These are phyloP conservation scores for Choanephora cucurbitarum DNA, from an alignment of 371 early-diverging fungal species.

Conservation along the genomic window DNA sequence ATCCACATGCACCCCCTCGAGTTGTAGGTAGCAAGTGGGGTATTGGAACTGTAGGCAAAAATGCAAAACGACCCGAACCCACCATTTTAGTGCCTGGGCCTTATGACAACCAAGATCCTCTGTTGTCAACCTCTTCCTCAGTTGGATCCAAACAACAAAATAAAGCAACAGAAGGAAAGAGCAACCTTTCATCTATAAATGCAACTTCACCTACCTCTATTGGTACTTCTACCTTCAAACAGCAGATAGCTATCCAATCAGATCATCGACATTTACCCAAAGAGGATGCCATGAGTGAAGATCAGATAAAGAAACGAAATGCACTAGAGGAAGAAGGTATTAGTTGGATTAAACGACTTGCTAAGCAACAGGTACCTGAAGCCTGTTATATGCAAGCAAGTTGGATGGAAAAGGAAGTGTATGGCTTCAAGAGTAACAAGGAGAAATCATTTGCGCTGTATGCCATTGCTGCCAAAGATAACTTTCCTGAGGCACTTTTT, in stretches of 20 bases:
- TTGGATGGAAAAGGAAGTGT: constrained; percentile 69
- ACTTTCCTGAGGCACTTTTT: constrained; percentile 30
- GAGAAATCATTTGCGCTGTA: constrained; percentile 45
- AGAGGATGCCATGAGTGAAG: not conserved
- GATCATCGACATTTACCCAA: not conserved
- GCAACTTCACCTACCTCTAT: not conserved
- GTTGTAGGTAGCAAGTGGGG: constrained; percentile 25
- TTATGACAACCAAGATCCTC: not conserved
- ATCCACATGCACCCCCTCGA: not conserved
- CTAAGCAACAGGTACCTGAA: constrained; percentile 67
- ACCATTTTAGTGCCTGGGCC: constrained; percentile 6
- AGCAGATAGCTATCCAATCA: not conserved
- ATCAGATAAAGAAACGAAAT: constrained; percentile 4
- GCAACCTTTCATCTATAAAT: not conserved
- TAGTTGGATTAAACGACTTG: constrained; percentile 72
- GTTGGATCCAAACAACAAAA: not conserved
- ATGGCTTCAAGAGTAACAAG: constrained; percentile 54
- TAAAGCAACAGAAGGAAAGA: not conserved
- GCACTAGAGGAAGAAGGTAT: constrained; percentile 59
- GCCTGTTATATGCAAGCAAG: constrained; percentile 69
- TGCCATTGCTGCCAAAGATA: constrained; percentile 30
- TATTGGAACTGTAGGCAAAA: constrained; percentile 10
- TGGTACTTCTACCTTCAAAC: not conserved
- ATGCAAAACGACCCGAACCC: constrained; percentile 13
- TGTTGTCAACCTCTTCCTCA: not conserved